Base-by-base conservation (phyloP, 441 rosid genomes). In the Hura crepitans region DNA sequence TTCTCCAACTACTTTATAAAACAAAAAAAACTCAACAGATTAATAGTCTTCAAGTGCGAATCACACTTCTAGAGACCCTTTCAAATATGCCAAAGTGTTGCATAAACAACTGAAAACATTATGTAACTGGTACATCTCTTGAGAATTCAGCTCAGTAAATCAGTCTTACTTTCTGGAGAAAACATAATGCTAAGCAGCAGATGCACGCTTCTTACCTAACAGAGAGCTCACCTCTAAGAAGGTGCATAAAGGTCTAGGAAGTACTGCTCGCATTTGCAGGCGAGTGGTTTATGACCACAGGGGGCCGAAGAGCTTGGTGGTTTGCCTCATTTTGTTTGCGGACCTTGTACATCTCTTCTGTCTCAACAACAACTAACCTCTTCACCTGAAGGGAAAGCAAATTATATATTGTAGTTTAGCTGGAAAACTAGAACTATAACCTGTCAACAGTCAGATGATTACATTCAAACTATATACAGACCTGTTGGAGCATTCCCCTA, bases 401-500 rank as follows among this genome's bases (percentile, higher is more conserved):
- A 47, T 61, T 35, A 15, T 3, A 37, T 13, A 35, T 3, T 14
- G 1, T 9, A 35, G 53, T 59, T 65, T 3, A 55, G 22, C 28
- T 28, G 2, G 62, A 31, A n/a, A 37, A 10, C 55, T 1, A 47
- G 46, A 43, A 6, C 64, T 6, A 42, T 27, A 27, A 20, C 20
- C 39, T 7, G 31, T 12, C 47, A 37, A 35, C 3, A 60, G 10
- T 9, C 46, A 33, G 25, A 12, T 63, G 25, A 30, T 39, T 33
- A 28, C 12, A 46, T 5, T 3, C 20, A 72, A 31, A 23, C 53
- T 22, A 25, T 43, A 20, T 10, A 45, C 25, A 62, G 60, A 92
- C 98, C 96, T 95, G 99, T 56, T 89, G 84, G 62, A 95, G 79
- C 98, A 92, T 90, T 78, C 99, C 97, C 56, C 96, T 81, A 67